phyloP scores from a whole-genome alignment of 768 basidiomycete species.

The Agaricus blazei region DNA sequence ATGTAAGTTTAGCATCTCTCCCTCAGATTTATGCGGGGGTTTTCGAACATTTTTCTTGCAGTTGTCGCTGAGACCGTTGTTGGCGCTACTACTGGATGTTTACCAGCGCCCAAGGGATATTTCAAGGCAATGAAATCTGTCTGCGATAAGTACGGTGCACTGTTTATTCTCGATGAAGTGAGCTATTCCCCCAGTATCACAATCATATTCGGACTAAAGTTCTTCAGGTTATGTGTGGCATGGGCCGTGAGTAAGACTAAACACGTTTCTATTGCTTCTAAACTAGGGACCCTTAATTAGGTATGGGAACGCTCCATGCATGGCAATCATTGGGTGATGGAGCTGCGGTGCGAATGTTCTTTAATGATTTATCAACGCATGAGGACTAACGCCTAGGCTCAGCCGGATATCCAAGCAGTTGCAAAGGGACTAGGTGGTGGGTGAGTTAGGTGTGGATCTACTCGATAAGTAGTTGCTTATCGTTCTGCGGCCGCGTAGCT shows the following conservation, averaged over 20 bases:
- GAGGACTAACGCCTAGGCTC: slow-evolving; percentile 1
- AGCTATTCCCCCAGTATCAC: slow-evolving; percentile 9
- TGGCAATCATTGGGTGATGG: slow-evolving; percentile 85
- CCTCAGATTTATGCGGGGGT: not conserved
- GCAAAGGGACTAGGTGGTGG: slow-evolving; percentile 91
- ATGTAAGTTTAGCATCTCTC: slow-evolving; percentile 41
- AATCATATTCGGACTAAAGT: not conserved
- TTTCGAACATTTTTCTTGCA: slow-evolving; percentile 19
- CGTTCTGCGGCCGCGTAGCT: slow-evolving; percentile 34
- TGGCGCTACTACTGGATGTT: slow-evolving; percentile 76
- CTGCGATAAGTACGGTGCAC: slow-evolving; percentile 67
- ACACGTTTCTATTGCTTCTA: not conserved
- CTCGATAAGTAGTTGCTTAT: not conserved
- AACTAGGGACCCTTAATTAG: slow-evolving; percentile 27
- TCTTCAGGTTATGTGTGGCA: slow-evolving; percentile 73
- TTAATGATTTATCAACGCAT: not conserved
- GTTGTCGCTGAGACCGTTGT: slow-evolving; percentile 86
- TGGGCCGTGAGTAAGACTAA: slow-evolving; percentile 59
- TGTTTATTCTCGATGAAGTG: slow-evolving; percentile 85
- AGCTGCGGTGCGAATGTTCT: slow-evolving; percentile 33
- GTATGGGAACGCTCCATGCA: slow-evolving; percentile 83
- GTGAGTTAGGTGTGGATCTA: slow-evolving; percentile 29
- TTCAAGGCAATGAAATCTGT: slow-evolving; percentile 82
- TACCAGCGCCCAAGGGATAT: slow-evolving; percentile 78
- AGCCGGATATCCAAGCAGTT: slow-evolving; percentile 84